Evolutionary conservation across 169 alveolate genomes (phyloP).

Genomic region (Eimeria sp.): DNA sequence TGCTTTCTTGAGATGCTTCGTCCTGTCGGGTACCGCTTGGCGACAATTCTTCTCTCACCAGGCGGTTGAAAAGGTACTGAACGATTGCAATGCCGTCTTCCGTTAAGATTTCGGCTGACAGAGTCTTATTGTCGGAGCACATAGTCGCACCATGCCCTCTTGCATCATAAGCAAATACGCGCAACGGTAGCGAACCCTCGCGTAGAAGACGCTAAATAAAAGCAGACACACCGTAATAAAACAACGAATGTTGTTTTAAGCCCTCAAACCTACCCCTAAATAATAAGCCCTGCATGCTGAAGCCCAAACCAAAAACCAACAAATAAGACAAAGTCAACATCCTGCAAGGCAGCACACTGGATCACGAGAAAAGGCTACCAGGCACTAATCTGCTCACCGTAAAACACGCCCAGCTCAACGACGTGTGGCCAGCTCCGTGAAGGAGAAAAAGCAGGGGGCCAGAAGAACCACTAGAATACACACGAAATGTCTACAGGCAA

Average conservation of each 20-base stretch:
- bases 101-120: conserved; percentile 68
- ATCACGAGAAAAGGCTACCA: not conserved
- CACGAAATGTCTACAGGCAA: conserved; percentile 70
- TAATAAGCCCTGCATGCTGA: no score
- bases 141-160: conserved; percentile 80
- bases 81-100: conserved; percentile 77
- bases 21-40: not conserved
- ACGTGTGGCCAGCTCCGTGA: conserved; percentile 80
- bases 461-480: conserved; percentile 67
- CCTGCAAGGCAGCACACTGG: not conserved
- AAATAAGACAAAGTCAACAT: not conserved
- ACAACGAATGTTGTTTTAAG: no score
- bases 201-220: conserved; percentile 52
- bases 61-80: conserved; percentile 38
- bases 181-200: conserved; percentile 49
- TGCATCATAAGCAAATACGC: conserved; percentile 77
- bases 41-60: not conserved
- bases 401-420: conserved; percentile 79
- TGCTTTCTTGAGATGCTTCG: not conserved
- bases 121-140: conserved; percentile 72
- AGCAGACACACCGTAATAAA: not conserved
- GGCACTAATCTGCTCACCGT: conserved; percentile 38
- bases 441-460: conserved; percentile 79
- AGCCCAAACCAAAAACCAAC: not conserved
- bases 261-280: no score